Conservation (phyloP, 129 eudicot genomes). For the Tagetes patula region DNA sequence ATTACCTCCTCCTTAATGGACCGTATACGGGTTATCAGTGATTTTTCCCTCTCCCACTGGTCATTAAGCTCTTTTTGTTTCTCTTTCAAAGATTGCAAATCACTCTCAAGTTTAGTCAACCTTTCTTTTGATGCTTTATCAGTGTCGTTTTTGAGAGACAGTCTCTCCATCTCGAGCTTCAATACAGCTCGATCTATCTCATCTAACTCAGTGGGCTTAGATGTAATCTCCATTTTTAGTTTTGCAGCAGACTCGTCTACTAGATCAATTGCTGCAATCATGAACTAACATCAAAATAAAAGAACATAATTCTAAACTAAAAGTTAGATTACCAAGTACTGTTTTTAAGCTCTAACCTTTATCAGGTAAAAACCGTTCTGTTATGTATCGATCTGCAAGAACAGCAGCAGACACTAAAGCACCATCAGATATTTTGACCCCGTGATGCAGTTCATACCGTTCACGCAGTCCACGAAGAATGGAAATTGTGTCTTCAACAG, state of each 20-base stretch:
- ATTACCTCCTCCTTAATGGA: constrained; percentile 89
- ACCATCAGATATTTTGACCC: constrained; percentile 91
- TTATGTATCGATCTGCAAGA: constrained; percentile 90
- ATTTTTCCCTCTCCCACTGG: constrained; percentile 86
- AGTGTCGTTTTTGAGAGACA: constrained; percentile 76
- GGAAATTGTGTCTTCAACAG: constrained; percentile 89
- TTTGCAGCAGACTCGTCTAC: constrained; percentile 98
- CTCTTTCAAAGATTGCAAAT: constrained; percentile 61
- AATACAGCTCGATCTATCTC: constrained; percentile 90
- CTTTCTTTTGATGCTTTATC: constrained; percentile 89
- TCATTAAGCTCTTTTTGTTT: constrained; percentile 76
- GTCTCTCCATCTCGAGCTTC: constrained; percentile 92
- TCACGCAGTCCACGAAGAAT: constrained; percentile 94
- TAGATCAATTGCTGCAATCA: constrained; percentile 81
- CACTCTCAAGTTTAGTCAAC: constrained; percentile 70
- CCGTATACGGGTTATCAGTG: constrained; percentile 67
- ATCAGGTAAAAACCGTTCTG: constrained; percentile 90
- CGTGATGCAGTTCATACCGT: constrained; percentile 93
- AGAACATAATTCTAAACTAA: not conserved
- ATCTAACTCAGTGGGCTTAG: constrained; percentile 91
- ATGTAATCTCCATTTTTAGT: constrained; percentile 91
- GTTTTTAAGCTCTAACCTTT: constrained; percentile 57
- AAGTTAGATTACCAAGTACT: not conserved
- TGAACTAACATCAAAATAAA: constrained; percentile 1
- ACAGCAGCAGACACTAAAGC: constrained; percentile 91